Evolutionary conservation across 2,329 filamentous ascomycete species (phyloP), one percentile per base, ranked within the genome.

Genomic region (Pseudogymnoascus sp.): DNA sequence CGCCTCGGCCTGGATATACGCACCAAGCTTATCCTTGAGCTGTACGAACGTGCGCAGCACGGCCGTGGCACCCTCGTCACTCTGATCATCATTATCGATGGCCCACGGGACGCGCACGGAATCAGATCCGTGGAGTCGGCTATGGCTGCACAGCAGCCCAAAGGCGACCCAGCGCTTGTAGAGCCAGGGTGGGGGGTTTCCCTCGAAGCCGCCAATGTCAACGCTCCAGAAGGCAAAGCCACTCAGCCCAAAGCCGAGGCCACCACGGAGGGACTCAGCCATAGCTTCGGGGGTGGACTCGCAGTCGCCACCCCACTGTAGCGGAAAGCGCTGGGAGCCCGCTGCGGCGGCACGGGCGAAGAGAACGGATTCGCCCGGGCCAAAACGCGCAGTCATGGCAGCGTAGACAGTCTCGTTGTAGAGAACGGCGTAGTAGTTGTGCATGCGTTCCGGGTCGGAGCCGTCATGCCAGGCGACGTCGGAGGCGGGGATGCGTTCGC

Each of bases 161-260:
- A 86, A 86, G 25, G 84, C 82, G 3, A 86, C 82, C 84, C 84
- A 86, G 17, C 84, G 80, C 71, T 86, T 87, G 73, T 86, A 86
- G 60, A 86, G 79, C 70, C 80, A 81, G 1, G 79, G 81, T 13
- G 76, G 78, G 5, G 84, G 83, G 3, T 76, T 80, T 0, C 84
- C 84, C 67, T 86, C 84, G 63, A 86, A 87, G 0, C 84, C 84
- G 44, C 84, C 84, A 62, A 86, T 86, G 68, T 86, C 84, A 39
- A 81, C 81, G 5, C 80, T 81, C 83, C 83, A 86, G 71, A 83
- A 85, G 5, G 80, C 78, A 69, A 82, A 86, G 1, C 83, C 83
- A 17, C 78, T 80, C 1, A 86, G 75, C 7, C 81, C 80, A 21
- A 86, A 75, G 15, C 78, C 80, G 1, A 86, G 71, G 0, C 84